Evolutionary conservation across 2,329 filamentous ascomycete genomes (phyloP).

Genomic region (Hortaea werneckii): DNA sequence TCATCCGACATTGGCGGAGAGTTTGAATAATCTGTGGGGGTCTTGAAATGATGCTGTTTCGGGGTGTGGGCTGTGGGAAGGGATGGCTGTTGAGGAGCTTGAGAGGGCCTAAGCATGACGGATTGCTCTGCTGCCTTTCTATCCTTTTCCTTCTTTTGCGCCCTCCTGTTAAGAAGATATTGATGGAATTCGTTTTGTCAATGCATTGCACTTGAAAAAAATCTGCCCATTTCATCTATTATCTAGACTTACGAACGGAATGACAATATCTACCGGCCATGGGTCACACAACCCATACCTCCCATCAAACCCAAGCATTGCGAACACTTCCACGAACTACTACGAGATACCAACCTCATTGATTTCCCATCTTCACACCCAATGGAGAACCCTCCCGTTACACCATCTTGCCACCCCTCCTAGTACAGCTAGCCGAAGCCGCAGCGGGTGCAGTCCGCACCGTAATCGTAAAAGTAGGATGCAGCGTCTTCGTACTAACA

Average conservation of each 20-base stretch:
- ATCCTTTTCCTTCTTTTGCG: not conserved
- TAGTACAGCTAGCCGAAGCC: slow-evolving; percentile 8
- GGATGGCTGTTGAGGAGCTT: not conserved
- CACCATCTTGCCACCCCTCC: slow-evolving; percentile 8
- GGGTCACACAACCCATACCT: no score
- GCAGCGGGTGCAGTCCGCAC: slow-evolving; percentile 4
- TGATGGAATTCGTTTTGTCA: not conserved
- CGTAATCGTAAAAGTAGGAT: slow-evolving; percentile 11
- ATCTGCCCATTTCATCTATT: not conserved
- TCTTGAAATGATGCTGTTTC: slow-evolving; percentile 21
- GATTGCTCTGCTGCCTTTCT: not conserved
- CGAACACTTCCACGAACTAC: no score
- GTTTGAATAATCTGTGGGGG: slow-evolving; percentile 43
- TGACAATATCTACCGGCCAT: no score
- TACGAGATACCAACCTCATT: no score
- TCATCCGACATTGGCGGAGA: slow-evolving; percentile 43
- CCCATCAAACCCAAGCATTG: no score
- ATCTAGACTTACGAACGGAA: no score
- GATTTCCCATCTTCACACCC: no score
- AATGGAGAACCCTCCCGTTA: no score
- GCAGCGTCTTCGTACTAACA: slow-evolving; percentile 3
- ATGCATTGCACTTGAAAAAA: not conserved
- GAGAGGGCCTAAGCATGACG: not conserved
- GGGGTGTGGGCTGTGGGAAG: not conserved
- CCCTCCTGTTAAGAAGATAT: not conserved